Evolutionary conservation across 148 eudicot species (phyloP).

Genomic region (Pouteria glomerata): DNA sequence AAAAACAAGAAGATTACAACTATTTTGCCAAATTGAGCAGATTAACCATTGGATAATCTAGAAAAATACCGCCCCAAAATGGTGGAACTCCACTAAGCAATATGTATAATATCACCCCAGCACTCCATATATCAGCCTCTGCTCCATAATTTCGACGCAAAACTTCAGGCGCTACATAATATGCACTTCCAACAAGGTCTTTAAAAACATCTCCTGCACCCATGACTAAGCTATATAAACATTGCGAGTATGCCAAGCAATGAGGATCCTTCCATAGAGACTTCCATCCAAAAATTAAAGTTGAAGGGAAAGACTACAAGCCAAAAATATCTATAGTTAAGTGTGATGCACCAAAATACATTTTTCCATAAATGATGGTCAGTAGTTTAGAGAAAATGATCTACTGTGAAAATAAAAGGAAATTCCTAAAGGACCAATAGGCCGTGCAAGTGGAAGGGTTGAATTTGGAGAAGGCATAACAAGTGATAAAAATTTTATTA

Average conservation of each 20-base stretch:
- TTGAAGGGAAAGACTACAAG: neutral
- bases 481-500: no score
- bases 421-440: neutral
- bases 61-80: slow-evolving; percentile 82
- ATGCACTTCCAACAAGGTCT: slow-evolving; percentile 99
- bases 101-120: slow-evolving; percentile 90
- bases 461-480: neutral
- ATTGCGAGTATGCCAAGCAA: neutral
- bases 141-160: slow-evolving; percentile 75
- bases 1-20: slow-evolving; percentile 1
- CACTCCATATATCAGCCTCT: slow-evolving; percentile 98
- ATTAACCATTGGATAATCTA: neutral
- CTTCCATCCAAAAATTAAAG: neutral
- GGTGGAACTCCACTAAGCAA: slow-evolving; percentile 97
- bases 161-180: slow-evolving; percentile 98
- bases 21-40: neutral
- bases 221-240: neutral
- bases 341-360: neutral
- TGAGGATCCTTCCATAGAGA: neutral
- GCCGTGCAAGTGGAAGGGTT: neutral
- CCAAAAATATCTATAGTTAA: neutral
- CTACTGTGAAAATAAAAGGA: neutral
- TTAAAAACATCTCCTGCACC: slow-evolving; percentile 73
- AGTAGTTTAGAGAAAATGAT: neutral
- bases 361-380: neutral